Base-by-base conservation (phyloP, 2,329 filamentous ascomycete species). In the Rhexocercosporidium sp. region DNA sequence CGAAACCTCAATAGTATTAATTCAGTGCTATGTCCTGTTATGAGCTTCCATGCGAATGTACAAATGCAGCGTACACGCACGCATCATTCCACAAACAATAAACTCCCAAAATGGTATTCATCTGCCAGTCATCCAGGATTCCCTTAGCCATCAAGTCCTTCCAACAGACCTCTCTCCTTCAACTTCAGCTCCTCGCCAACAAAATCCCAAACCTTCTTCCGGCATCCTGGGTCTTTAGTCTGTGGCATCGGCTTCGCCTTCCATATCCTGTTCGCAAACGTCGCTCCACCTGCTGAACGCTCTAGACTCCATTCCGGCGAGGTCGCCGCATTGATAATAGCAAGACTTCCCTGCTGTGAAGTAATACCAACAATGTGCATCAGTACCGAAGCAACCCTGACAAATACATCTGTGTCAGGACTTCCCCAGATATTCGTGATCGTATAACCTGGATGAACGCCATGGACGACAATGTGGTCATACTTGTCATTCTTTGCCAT, bases 371-470 rank as follows among this genome's bases (percentile, higher is more conserved):
- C 25, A 31, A 66, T 65, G 16, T 64, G 34, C n/a, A 66, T 44
- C 29, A 68, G 8, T 9, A 11, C 14, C n/a, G 27, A 49, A n/a
- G 66, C 14, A 16, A 54, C 8, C 18, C 27, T 49, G 14, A n/a
- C n/a, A 14, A 16, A 63, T 2, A 31, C 14, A 14, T 53, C 12
- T 14, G 22, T 44, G 16, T 44, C 39, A 3, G 37, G 20, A 2
- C 22, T 11, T 41, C 72, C 62, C 76, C 76, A 78, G 56, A 78
- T 76, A 39, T 75, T 75, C 14, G 69, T 72, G 57, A 73, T 74
- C 34, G 77, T 75, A 47, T 71, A 77, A 25, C 77, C 77, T 9
- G 76, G 77, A 65, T 78, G 75, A 11, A 78, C 71, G 41, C 76
- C 77, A 27, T 77, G 72, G 59, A 78, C 68, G 14, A 71, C 73